A percentile compares a stretch with the other conserved stretches of the same genome.
phyloP scores from a whole-genome alignment of 176 grass and related monocot species.

The Musa acuminata region DNA sequence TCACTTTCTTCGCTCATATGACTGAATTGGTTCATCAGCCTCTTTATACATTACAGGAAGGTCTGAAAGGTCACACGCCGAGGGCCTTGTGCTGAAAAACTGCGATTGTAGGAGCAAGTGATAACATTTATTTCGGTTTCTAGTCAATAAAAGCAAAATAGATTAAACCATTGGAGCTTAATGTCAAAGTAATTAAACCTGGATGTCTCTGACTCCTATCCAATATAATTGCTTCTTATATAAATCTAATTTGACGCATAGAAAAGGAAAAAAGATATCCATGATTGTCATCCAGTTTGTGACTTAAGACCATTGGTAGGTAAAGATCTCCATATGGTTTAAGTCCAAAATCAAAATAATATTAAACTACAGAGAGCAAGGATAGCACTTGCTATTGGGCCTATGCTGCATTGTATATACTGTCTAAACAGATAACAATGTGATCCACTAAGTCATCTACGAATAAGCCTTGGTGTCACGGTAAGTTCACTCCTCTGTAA shows the following conservation, averaged over 20 bases:
- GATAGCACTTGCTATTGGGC: too few relatives aligned
- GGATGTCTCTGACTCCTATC: too few relatives aligned
- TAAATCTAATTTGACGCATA: neutral
- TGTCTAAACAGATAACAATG: too few relatives aligned
- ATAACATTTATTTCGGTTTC: neutral
- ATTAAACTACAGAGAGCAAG: too few relatives aligned
- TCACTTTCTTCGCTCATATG: neutral
- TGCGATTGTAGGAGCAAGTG: neutral
- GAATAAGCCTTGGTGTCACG: too few relatives aligned
- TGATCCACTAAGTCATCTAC: too few relatives aligned
- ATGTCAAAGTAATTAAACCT: neutral
- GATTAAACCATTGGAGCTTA: neutral
- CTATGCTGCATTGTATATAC: too few relatives aligned
- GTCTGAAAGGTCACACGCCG: neutral
- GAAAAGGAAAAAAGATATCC: neutral
- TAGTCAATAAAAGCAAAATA: neutral
- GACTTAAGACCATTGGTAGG: too few relatives aligned
- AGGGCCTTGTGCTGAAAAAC: constrained; percentile 1
- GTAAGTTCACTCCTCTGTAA: too few relatives aligned
- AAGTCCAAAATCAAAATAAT: too few relatives aligned
- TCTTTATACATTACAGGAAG: neutral
- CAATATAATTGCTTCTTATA: too few relatives aligned
- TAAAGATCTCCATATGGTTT: too few relatives aligned
- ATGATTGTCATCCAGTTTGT: neutral
- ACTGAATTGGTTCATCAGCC: neutral